Base-by-base conservation (phyloP, 2,329 filamentous ascomycete species). In the Talaromyces funiculosus region DNA sequence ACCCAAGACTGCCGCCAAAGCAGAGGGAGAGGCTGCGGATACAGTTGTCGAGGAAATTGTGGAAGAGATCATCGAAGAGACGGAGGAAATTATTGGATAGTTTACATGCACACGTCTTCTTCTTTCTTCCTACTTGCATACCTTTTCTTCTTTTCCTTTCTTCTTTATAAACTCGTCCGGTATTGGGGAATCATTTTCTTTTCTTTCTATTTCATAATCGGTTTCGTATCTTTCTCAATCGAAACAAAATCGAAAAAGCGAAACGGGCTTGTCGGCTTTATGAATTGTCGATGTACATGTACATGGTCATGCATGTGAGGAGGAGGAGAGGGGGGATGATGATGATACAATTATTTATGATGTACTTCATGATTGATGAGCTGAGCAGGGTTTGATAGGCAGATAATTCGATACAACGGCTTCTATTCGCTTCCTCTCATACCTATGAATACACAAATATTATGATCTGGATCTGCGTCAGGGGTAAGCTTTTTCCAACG, bases 1-100 rank as follows among this genome's bases (percentile, higher is more conserved):
- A 69, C 78, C 70, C 65, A 75, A 73, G 65, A 74, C 80, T 55
- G 81, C 80, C 16, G 84, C 83, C 49, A 71, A 73, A 6, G 80
- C 79, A 35, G 84, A 82, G 43, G 84, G 85, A 67, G 86, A 90
- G 76, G 89, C 86, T 76, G 90, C 86, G 64, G 80, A 90, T 65
- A 81, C 84, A 69, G 86, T 95, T 64, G 92, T 97, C 64, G 94
- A 97, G 78, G 90, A 93, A 80, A 88, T 90, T 67, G 86, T 90
- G 66, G 88, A 91, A 78, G 92, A 97, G 79, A 93, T 89, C 68
- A 77, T 90, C 64, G 87, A 85, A 68, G 80, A 97, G 84, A 88
- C 82, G 61, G 94, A 97, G 82, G 94, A 97, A 78, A 81, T 90
- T 66, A 76, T 84, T 66, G 76, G 66, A 70, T 77, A 69, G 72